Base-by-base conservation (phyloP, 306 rosid genomes). In the Hippophae tibetana region DNA sequence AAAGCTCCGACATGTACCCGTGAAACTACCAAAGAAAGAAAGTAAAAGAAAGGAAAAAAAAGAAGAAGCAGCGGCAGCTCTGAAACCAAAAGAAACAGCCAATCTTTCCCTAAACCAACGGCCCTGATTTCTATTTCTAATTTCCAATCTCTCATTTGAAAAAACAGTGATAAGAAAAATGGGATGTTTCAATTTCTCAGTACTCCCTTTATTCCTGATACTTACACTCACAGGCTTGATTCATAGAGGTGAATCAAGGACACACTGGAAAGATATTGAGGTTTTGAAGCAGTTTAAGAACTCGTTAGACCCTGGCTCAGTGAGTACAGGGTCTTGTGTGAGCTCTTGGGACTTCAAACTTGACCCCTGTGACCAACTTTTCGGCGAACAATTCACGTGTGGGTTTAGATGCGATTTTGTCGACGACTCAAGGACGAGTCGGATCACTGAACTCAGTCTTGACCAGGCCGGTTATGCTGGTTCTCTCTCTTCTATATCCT, bases 341-440 rank as follows among this genome's bases (percentile, higher is more conserved):
- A 62, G 56, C 47, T 71, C 92, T 0, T 89, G 95, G 96, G 90
- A 89, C 82, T 89, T 86, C 83, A 54, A 62, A 9, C 10, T 65
- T 42, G 90, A 89, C 68, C 96, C 98, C 0, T 90, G 98, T 72
- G 96, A 87, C 72, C 74, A 45, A 67, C 89, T 90, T 67, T 90
- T 83, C 69, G 42, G 78, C 63, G 73, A 85, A 27, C 75, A 54
- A 5, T 90, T 87, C 76, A 88, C 87, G 7, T 88, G 96, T 61
- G 96, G 94, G 7, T 78, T 88, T 74, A 69, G 95, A 43, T 87
- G 98, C 69, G 96, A 90, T 63, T 12, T 10, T 9, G 63, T 58
- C 41, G 77, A 72, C 44, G 77, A 75, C 13, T 74, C 87, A 0
- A 76, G 83, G 0, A 14, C 43, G 6, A 70, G 64, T 40, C 86